Percentiles rank a stretch among this genome's conserved stretches.
phyloP scores from a whole-genome alignment of 768 basidiomycete genomes.

The Lyophyllum decastes region DNA sequence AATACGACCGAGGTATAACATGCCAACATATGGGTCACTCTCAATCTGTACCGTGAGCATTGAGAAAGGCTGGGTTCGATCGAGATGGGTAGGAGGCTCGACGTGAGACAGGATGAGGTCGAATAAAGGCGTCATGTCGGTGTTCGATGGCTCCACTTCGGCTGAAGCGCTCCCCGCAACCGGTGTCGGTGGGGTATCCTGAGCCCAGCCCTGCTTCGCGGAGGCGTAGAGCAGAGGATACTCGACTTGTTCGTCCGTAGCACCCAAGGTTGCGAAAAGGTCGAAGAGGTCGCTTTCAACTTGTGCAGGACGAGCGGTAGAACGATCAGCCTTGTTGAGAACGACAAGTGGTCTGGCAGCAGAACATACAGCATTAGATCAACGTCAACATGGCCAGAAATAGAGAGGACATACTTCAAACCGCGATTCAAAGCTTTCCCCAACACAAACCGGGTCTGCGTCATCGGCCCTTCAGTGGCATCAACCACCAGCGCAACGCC shows the following conservation, averaged over 20 bases:
- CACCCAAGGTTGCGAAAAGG: constrained; percentile 51
- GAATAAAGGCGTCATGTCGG: constrained; percentile 45
- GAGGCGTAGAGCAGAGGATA: constrained; percentile 53
- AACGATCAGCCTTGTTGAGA: constrained; percentile 50
- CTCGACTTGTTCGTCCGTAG: constrained; percentile 51
- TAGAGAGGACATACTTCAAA: constrained; percentile 31
- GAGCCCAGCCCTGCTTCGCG: constrained; percentile 53
- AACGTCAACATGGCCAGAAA: neutral
- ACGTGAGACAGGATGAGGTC: constrained; percentile 48
- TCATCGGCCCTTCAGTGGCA: constrained; percentile 63
- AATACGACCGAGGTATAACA: constrained; percentile 48
- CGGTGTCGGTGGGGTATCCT: constrained; percentile 23
- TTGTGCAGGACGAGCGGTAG: constrained; percentile 42
- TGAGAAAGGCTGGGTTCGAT: constrained; percentile 40
- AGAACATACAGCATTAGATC: neutral
- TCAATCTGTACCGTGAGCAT: constrained; percentile 57
- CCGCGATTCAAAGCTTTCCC: constrained; percentile 46
- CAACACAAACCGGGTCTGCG: constrained; percentile 57
- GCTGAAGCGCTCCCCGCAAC: neutral
- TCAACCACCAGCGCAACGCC: constrained; percentile 62
- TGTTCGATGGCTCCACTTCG: constrained; percentile 6
- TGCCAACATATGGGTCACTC: constrained; percentile 50
- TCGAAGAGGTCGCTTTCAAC: constrained; percentile 54
- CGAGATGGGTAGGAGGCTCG: constrained; percentile 39
- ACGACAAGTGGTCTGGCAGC: constrained; percentile 45